Conservation (phyloP, 768 basidiomycete genomes). For the Rhodotorula paludigena region DNA sequence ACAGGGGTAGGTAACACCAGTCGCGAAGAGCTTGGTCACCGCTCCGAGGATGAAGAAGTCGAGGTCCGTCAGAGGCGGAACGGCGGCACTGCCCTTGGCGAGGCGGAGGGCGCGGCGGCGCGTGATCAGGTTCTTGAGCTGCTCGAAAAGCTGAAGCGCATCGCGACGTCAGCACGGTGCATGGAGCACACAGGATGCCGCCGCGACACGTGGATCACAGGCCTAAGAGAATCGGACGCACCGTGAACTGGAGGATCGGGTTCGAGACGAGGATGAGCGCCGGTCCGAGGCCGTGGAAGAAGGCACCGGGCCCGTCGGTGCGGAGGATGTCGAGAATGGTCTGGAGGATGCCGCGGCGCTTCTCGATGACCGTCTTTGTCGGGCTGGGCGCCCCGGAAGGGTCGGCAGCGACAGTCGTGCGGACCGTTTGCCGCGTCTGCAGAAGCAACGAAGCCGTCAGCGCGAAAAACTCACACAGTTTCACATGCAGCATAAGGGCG, state of each 20-base stretch:
- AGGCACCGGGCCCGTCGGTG: conserved; percentile 70
- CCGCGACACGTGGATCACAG: neutral
- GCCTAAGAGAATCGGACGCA: neutral
- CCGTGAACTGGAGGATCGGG: conserved; percentile 65
- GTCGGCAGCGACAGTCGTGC: conserved; percentile 33
- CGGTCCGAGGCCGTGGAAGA: conserved; percentile 90
- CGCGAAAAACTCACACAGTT: neutral
- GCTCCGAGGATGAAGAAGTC: conserved; percentile 96
- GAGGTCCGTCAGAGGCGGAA: conserved; percentile 62
- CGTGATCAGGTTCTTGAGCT: conserved; percentile 78
- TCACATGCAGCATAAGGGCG: conserved; percentile 1
- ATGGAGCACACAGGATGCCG: neutral
- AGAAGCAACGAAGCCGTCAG: no score
- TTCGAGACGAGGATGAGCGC: conserved; percentile 91
- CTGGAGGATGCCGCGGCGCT: conserved; percentile 61
- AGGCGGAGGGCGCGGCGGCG: conserved; percentile 58
- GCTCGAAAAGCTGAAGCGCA: conserved; percentile 75
- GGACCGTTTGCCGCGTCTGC: conserved; percentile 40
- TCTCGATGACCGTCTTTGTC: conserved; percentile 45
- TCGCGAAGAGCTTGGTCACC: conserved; percentile 71
- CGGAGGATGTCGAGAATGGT: conserved; percentile 65
- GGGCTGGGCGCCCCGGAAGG: neutral
- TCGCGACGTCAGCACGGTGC: conserved; percentile 51
- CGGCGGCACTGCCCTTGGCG: conserved; percentile 50
- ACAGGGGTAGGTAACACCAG: conserved; percentile 68